Conservation (phyloP, 2,329 filamentous ascomycete genomes). For the Ceratocystis lukuohia region DNA sequence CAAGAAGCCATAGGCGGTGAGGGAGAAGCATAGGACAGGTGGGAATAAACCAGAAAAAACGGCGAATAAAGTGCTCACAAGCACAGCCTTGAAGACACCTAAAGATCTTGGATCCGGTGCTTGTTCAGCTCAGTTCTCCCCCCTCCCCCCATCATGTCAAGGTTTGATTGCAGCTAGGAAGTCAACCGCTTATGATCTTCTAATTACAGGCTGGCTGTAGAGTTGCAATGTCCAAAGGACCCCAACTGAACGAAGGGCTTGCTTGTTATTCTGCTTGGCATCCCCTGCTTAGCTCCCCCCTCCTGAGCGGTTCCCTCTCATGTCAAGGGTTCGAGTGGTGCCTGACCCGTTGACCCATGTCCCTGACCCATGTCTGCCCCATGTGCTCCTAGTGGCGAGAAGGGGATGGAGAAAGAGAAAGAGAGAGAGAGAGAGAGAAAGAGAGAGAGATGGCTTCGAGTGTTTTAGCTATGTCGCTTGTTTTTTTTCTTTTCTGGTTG, state of each 20-base stretch:
- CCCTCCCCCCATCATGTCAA: not conserved
- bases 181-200: not conserved
- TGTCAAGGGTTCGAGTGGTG: not conserved
- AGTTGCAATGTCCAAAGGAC: not conserved
- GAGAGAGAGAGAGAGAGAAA: too few relatives aligned
- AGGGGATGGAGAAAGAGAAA: not conserved
- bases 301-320: conserved; percentile 2
- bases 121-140: not conserved
- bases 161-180: not conserved
- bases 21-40: not conserved
- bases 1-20: not conserved
- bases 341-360: conserved; percentile 1
- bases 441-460: not conserved
- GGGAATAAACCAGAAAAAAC: not conserved
- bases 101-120: not conserved
- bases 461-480: not conserved
- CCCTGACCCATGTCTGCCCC: not conserved
- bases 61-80: not conserved
- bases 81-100: not conserved
- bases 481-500: not conserved
- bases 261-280: not conserved
- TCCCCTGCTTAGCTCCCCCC: not conserved
- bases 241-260: not conserved
- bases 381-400: not conserved
- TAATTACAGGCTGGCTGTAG: not conserved